These are phyloP conservation scores for Leccinum imitatum DNA, from an alignment of 768 basidiomycete genomes.

Conservation along the genomic window DNA sequence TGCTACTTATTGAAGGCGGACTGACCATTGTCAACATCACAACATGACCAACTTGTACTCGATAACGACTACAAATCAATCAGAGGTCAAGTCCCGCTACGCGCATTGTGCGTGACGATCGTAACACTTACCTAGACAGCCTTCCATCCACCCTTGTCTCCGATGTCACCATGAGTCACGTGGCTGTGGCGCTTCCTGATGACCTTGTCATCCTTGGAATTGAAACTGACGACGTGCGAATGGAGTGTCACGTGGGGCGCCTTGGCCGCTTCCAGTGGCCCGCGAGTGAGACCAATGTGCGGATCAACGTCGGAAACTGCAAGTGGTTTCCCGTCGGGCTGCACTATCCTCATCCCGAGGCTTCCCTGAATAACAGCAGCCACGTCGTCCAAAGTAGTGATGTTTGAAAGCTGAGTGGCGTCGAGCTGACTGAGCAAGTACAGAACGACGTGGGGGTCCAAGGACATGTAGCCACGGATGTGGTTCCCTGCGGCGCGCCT, in stretches of 20 bases:
- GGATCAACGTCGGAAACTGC: conserved; percentile 7
- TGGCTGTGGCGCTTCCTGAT: neutral
- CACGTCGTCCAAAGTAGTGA: conserved; percentile 6
- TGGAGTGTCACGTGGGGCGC: conserved; percentile 14
- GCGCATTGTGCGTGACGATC: neutral
- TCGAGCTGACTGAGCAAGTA: conserved; percentile 10
- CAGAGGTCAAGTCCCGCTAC: neutral
- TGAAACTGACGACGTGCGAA: conserved; percentile 9
- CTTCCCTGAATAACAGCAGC: conserved; percentile 4
- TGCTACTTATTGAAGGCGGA: neutral
- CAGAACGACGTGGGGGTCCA: conserved; percentile 18
- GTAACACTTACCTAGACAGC: neutral
- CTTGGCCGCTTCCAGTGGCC: conserved; percentile 8
- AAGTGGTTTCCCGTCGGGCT: conserved; percentile 11
- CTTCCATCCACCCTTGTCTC: neutral
- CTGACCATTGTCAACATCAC: neutral
- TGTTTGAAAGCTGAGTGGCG: neutral
- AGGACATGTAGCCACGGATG: conserved; percentile 17
- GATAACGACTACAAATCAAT: neutral
- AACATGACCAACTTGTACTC: neutral
- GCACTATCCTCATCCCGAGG: conserved; percentile 15
- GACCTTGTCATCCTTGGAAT: neutral
- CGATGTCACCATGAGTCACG: conserved; percentile 4
- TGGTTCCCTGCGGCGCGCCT: conserved; percentile 12
- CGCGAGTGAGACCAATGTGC: neutral